phyloP scores from a whole-genome alignment of 129 eudicot species.

The Erigeron canadensis region DNA sequence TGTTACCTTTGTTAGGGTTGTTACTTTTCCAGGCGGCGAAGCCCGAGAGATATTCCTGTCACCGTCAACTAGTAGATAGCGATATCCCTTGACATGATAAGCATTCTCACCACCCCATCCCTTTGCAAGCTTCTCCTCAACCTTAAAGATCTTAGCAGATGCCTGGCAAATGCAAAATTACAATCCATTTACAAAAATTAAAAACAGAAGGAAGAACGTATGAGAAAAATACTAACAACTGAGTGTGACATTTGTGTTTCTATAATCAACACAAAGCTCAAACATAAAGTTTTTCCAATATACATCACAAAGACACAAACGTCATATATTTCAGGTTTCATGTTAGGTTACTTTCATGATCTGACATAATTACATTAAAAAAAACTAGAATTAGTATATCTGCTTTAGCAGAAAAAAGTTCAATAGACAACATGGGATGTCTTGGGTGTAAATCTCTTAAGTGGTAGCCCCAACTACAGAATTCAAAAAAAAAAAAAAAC shows the following conservation, averaged over 20 bases:
- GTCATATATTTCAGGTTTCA: neutral
- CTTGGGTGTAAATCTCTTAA: neutral
- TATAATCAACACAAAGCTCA: conserved; percentile 8
- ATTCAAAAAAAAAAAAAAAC: neutral
- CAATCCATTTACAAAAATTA: neutral
- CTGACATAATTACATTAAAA: neutral
- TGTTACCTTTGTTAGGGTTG: conserved; percentile 87
- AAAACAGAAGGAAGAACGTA: neutral
- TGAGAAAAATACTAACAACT: neutral
- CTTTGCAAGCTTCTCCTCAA: conserved; percentile 92
- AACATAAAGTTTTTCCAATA: conserved; percentile 11
- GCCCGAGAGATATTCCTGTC: conserved; percentile 81
- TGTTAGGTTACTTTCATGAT: neutral
- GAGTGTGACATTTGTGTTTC: neutral
- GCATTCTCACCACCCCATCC: conserved; percentile 99
- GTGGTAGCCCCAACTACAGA: neutral
- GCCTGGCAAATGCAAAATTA: conserved; percentile 43
- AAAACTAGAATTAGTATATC: neutral
- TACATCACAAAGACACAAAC: neutral
- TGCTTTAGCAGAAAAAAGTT: neutral
- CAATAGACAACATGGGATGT: conserved; percentile 2
- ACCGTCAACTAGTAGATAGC: conserved; percentile 81
- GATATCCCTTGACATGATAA: conserved; percentile 92
- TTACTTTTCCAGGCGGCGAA: conserved; percentile 93
- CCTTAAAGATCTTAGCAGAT: conserved; percentile 64